phyloP scores from a whole-genome alignment of 2,329 filamentous ascomycete species.

The Hypoxylon sp. region DNA sequence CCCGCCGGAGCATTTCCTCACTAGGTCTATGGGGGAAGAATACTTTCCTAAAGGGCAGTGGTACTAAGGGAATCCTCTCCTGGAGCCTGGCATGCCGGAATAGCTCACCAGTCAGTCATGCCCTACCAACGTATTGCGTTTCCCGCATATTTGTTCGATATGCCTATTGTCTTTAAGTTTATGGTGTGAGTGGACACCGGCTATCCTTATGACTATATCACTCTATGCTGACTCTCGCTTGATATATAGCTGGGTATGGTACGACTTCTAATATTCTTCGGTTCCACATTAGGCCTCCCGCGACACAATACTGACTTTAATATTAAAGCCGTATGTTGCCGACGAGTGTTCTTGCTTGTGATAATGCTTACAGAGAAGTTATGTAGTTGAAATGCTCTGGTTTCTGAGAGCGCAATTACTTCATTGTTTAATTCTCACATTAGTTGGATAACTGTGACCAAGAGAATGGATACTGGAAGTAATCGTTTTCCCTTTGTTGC shows the following conservation, averaged over 20 bases:
- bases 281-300: neutral
- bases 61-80: conserved; percentile 13
- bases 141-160: neutral
- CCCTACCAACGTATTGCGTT: conserved; percentile 1
- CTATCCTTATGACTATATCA: neutral
- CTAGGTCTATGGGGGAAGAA: neutral
- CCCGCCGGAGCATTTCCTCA: conserved; percentile 9
- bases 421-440: neutral
- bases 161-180: neutral
- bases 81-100: conserved; percentile 7
- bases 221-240: neutral
- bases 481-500: neutral
- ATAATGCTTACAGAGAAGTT: neutral
- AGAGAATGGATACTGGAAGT: neutral
- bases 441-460: neutral
- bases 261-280: neutral
- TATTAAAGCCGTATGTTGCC: neutral
- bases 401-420: neutral
- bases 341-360: neutral
- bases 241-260: conserved; percentile 18
- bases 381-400: neutral
- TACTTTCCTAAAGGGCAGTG: conserved; percentile 21
- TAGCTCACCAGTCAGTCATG: neutral
- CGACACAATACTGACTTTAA: conserved; percentile 4
- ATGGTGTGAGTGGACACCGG: conserved; percentile 10